Conservation (phyloP, 169 alveolate species). For the Plasmodium vivax region DNA sequence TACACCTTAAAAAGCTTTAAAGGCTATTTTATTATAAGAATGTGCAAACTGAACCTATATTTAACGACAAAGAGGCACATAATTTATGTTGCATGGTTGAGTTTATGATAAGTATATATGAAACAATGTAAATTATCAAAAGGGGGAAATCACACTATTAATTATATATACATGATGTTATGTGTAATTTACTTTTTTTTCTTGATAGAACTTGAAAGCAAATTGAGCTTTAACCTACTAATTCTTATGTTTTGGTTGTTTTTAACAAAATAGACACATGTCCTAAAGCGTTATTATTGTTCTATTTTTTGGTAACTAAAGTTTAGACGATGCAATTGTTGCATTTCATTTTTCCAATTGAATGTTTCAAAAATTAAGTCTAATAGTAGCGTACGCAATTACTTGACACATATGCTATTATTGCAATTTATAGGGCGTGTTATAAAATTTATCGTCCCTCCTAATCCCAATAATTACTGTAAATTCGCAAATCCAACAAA, state of each 20-base stretch:
- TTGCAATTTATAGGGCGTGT: background rate
- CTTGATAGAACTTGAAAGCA: background rate
- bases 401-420: background rate
- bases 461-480: background rate
- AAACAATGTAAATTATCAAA: background rate
- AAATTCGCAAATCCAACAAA: background rate
- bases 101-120: background rate
- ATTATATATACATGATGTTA: background rate
- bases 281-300: background rate
- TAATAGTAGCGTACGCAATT: background rate
- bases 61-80: background rate
- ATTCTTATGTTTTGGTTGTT: background rate
- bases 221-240: background rate
- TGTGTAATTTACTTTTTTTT: background rate
- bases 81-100: background rate
- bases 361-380: background rate
- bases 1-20: background rate
- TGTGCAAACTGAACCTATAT: background rate
- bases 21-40: background rate
- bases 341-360: background rate
- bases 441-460: background rate
- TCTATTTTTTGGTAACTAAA: background rate
- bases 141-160: background rate
- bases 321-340: background rate
- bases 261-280: background rate